A percentile compares a stretch with the other conserved stretches of the same genome.
Conservation (phyloP, 345 rosid species). For the Rhodomyrtus tomentosa region DNA sequence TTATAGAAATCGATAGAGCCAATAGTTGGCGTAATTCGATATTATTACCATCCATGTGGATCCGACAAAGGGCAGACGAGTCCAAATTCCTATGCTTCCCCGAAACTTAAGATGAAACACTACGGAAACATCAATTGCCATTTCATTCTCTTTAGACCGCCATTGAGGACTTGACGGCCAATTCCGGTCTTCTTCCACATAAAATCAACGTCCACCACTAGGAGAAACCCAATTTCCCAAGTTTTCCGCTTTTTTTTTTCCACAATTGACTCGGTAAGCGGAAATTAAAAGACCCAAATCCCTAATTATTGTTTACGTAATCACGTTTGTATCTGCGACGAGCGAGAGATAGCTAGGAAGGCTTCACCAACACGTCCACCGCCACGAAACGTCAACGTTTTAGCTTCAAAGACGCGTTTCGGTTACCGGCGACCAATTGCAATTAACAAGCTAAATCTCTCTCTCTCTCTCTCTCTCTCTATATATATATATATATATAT, state of each 20-base stretch:
- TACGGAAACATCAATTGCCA: background rate
- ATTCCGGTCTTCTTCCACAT: background rate
- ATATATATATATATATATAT: too few relatives aligned
- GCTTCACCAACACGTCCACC: background rate
- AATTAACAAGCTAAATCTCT: background rate
- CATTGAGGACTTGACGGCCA: background rate
- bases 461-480: background rate
- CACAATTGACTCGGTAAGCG: background rate
- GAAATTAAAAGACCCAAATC: background rate
- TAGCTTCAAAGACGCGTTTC: background rate
- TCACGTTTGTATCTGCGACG: background rate
- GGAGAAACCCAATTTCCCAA: background rate
- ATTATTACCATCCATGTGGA: background rate
- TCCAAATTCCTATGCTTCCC: background rate
- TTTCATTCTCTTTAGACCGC: background rate
- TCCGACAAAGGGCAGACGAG: background rate
- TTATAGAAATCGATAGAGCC: fast-evolving
- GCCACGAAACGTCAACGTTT: background rate
- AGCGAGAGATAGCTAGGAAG: background rate
- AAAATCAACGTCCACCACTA: background rate
- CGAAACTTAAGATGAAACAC: background rate
- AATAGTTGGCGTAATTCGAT: background rate
- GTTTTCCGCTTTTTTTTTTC: background rate
- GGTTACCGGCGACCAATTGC: background rate
- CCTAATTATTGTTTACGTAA: fast-evolving